Base-by-base conservation (phyloP, 176 grass and related monocot species). In the Typha latifolia region DNA sequence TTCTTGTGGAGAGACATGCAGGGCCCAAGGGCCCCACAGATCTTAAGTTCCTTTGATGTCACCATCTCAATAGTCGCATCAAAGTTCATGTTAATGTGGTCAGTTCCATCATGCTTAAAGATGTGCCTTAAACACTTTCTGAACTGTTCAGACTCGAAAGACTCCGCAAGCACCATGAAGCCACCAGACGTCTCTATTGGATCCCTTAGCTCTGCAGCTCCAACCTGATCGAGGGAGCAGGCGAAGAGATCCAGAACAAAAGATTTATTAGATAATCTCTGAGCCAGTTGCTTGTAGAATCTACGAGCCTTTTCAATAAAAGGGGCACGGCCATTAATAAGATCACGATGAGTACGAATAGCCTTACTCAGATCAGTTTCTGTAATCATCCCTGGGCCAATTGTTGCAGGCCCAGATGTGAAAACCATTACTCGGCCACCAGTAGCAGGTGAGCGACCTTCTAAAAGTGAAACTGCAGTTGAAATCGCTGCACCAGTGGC, bases 151-250 rank as follows among this genome's bases (percentile, higher is more conserved):
- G 89, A 90, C 52, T 87, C 94, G 63, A 93, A 99, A 56, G 94
- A 99, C 22, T 93, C 94, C 14, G 89, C 66, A 69, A 90, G 76
- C 52, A 90, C 77, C 74, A 93, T 83, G 57, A 90, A 82, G 12
- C 94, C 94, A 47, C 89, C 94, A 34, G 89, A 93, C 3, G 79
- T 82, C 73, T 99, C 94, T 47, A 99, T 84, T 61, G 94, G 89
- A 65, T 99, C 68, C 62, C 83, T 90, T 67, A 99, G 66, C 63
- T 99, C 94, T 34, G 81, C 83, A 76, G 85, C 75, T 2, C 94
- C 94, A 82, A 99, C 81, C 84, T 99, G 94, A 84, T 99, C 89
- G 12, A 99, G 85, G 67, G 93, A 97, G 73, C 87, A 97, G 65
- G 85, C 89, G 12, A 89, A 90, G 5, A 97, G 77, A 83, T 99